phyloP scores from a whole-genome alignment of 495 filamentous ascomycete genomes.

The Xylaria castorea region DNA sequence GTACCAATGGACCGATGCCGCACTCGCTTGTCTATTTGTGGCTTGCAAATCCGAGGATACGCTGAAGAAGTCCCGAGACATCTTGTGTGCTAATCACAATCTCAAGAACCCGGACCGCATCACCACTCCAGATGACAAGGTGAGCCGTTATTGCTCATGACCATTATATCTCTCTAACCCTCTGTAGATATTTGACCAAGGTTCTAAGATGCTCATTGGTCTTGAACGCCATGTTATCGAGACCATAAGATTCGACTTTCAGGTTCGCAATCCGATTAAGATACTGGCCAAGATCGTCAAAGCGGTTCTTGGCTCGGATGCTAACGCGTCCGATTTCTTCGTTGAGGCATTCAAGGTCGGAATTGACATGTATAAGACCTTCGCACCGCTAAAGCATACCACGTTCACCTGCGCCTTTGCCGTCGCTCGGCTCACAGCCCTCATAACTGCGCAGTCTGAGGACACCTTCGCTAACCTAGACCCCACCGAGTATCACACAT shows the following conservation, averaged over 20 bases:
- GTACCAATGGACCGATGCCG: constrained; percentile 75
- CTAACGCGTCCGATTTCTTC: constrained; percentile 56
- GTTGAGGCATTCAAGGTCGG: constrained; percentile 78
- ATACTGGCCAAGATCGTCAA: constrained; percentile 76
- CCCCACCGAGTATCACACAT: constrained; percentile 61
- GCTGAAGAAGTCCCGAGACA: constrained; percentile 93
- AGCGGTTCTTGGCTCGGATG: constrained; percentile 48
- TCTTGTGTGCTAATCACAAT: constrained; percentile 89
- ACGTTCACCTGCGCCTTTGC: constrained; percentile 79
- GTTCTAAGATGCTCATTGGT: constrained; percentile 78
- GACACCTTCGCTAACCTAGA: constrained; percentile 47
- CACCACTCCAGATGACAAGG: constrained; percentile 81
- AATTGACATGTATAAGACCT: constrained; percentile 90
- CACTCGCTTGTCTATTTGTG: constrained; percentile 84
- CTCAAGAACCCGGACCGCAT: constrained; percentile 76
- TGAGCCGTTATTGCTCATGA: constrained; percentile 44
- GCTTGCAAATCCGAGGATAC: constrained; percentile 98
- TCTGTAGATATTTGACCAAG: constrained; percentile 74
- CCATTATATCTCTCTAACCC: constrained; percentile 23
- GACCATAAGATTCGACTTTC: constrained; percentile 89
- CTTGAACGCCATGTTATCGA: constrained; percentile 96
- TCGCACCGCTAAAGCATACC: constrained; percentile 86
- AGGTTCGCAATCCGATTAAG: constrained; percentile 86
- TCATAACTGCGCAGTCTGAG: constrained; percentile 62
- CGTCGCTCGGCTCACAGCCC: constrained; percentile 79